Evolutionary conservation across 1,284 basidiomycete genomes (phyloP).

Genomic region (Thecaphora thlaspeos): DNA sequence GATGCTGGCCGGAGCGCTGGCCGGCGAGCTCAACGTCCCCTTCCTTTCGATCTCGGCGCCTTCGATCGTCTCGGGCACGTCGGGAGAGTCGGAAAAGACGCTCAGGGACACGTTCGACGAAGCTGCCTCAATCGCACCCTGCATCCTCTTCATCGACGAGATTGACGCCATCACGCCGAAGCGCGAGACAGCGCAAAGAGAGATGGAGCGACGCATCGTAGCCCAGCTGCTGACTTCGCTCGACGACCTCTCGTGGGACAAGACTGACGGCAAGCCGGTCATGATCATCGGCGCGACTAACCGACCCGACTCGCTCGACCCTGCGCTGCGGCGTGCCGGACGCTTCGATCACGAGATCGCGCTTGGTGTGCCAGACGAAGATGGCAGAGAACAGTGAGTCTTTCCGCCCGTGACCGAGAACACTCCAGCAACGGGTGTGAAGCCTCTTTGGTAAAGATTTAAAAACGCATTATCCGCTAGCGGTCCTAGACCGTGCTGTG

Average conservation of each 20-base stretch:
- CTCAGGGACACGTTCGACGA: conserved; percentile 87
- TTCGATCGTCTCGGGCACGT: conserved; percentile 93
- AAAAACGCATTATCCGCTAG: conserved; percentile 22
- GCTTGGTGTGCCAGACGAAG: conserved; percentile 92
- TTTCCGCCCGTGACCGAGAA: too few species aligned
- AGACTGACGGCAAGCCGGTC: conserved; percentile 66
- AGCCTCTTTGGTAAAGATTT: too few species aligned
- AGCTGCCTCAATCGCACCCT: conserved; percentile 49
- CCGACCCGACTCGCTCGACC: conserved; percentile 88
- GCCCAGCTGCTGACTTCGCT: conserved; percentile 96
- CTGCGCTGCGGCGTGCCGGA: conserved; percentile 86
- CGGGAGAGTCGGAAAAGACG: conserved; percentile 94
- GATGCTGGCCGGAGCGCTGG: conserved; percentile 66
- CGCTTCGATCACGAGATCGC: conserved; percentile 96
- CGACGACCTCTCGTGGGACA: conserved; percentile 89
- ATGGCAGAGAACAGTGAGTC: conserved; percentile 70
- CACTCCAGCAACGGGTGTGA: too few species aligned
- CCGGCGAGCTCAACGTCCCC: conserved; percentile 74
- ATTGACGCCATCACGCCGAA: conserved; percentile 98
- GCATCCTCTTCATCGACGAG: conserved; percentile 68
- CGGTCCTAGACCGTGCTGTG: conserved; percentile 39
- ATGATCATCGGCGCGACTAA: conserved; percentile 96
- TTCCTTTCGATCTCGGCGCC: conserved; percentile 93
- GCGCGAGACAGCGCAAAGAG: conserved; percentile 82
- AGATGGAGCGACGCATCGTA: conserved; percentile 96